Conservation (phyloP, 805 yeast genomes). For the Yarrowia keelungensis region DNA sequence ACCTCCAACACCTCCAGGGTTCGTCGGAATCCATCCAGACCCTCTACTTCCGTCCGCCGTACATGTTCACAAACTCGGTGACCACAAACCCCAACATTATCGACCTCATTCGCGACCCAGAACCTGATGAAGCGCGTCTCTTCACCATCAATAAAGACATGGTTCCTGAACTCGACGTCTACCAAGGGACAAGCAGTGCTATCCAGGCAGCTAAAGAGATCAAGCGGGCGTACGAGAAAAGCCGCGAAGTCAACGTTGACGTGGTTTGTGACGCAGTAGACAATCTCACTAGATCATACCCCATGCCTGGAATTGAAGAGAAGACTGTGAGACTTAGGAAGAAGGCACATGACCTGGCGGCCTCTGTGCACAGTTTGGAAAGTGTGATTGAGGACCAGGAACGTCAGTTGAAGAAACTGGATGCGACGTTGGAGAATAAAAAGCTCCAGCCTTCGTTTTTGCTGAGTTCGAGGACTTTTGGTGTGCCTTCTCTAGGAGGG, state of each 20-base stretch:
- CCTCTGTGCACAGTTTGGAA: conserved; percentile 56
- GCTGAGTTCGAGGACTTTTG: conserved; percentile 11
- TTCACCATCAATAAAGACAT: conserved; percentile 47
- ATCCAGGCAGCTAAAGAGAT: conserved; percentile 27
- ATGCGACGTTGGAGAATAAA: conserved; percentile 40
- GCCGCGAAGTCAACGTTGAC: conserved; percentile 47
- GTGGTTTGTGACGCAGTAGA: conserved; percentile 56
- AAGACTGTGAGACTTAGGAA: conserved; percentile 46
- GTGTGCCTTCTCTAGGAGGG: conserved; percentile 8
- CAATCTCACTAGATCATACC: conserved; percentile 50
- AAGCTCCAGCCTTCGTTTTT: conserved; percentile 31
- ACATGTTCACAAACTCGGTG: conserved; percentile 69
- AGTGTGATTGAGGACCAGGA: conserved; percentile 55
- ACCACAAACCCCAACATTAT: conserved; percentile 61
- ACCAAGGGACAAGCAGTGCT: conserved; percentile 22
- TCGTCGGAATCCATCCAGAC: conserved; percentile 54
- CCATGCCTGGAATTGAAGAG: conserved; percentile 52
- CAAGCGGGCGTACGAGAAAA: conserved; percentile 9
- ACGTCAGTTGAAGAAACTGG: conserved; percentile 49
- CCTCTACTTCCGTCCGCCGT: conserved; percentile 62
- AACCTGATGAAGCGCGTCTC: conserved; percentile 58
- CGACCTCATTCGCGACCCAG: conserved; percentile 63
- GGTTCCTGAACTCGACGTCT: conserved; percentile 29
- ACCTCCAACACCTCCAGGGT: conserved; percentile 51
- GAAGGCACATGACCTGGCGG: conserved; percentile 51